phyloP scores from a whole-genome alignment of 2,329 filamentous ascomycete species.

The Sphaceloma murrayae region DNA sequence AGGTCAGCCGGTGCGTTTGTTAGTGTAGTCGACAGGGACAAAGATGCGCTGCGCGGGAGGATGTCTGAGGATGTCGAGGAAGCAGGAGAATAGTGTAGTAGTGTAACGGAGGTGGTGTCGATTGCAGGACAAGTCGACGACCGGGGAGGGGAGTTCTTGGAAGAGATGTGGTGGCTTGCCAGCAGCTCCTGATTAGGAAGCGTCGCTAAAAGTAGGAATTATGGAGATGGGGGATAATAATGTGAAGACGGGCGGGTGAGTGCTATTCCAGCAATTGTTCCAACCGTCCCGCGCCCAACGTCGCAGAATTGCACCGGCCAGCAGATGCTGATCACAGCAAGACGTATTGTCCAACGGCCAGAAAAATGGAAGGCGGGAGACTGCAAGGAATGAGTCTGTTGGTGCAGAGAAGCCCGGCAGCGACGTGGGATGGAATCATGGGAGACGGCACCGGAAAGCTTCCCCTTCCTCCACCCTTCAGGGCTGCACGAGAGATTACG shows the following conservation, averaged over 20 bases:
- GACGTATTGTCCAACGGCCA: too few relatives aligned
- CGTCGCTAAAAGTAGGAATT: conserved; percentile 2
- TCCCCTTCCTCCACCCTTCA: too few relatives aligned
- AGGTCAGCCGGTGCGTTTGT: too few relatives aligned
- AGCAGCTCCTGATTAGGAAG: conserved; percentile 13
- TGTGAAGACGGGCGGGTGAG: conserved; percentile 3
- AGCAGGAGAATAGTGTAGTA: too few relatives aligned
- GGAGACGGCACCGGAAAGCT: too few relatives aligned
- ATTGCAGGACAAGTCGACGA: conserved; percentile 10
- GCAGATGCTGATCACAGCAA: conserved; percentile 9
- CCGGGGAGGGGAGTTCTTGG: conserved; percentile 2
- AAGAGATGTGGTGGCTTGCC: conserved; percentile 11
- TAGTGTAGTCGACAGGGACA: too few relatives aligned
- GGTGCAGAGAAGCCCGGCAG: neutral
- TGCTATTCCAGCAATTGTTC: conserved; percentile 13
- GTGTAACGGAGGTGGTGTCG: neutral
- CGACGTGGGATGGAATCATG: conserved; percentile 7
- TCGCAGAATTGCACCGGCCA: conserved; percentile 13
- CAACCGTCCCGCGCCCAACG: conserved; percentile 12
- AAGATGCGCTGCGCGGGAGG: too few relatives aligned
- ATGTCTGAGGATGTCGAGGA: conserved; percentile 1
- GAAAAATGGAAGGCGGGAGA: conserved; percentile 7
- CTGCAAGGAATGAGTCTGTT: conserved; percentile 4
- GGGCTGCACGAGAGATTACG: conserved; percentile 7
- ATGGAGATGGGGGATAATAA: conserved; percentile 12